phyloP scores from a whole-genome alignment of 257 asterid species.

The Ocimum tenuiflorum region DNA sequence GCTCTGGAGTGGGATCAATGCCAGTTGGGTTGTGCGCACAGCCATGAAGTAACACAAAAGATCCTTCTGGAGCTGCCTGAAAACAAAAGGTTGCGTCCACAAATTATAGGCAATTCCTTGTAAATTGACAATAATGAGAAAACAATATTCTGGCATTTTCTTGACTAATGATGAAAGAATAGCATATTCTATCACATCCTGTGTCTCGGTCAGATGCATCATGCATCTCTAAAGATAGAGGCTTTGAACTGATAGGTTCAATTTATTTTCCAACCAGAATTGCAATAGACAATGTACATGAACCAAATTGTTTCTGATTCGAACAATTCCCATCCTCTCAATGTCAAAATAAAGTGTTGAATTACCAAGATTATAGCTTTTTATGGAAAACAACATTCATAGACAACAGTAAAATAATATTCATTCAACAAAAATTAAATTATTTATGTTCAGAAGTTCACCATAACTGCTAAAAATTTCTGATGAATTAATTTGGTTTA shows the following conservation, averaged over 20 bases:
- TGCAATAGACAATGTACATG: neutral
- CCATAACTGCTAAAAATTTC: too few relatives aligned
- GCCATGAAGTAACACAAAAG: conserved; percentile 88
- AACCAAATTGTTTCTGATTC: neutral
- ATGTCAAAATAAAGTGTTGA: neutral
- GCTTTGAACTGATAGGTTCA: neutral
- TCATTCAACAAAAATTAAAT: neutral
- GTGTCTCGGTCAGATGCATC: neutral
- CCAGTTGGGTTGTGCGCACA: conserved; percentile 99
- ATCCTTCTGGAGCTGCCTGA: conserved; percentile 92
- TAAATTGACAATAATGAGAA: too few relatives aligned
- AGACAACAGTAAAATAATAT: neutral
- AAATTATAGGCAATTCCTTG: neutral
- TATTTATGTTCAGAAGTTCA: too few relatives aligned
- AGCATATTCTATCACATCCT: conserved; percentile 5
- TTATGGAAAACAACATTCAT: neutral
- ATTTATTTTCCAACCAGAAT: neutral
- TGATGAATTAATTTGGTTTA: neutral
- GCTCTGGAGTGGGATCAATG: conserved; percentile 87
- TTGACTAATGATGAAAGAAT: neutral
- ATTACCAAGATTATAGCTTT: neutral
- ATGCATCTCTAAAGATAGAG: neutral
- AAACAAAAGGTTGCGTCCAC: conserved; percentile 13
- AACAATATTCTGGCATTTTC: neutral
- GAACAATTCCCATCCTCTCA: neutral